Base-by-base conservation (phyloP, 495 filamentous ascomycete species). In the Bathelium albidoporum region DNA sequence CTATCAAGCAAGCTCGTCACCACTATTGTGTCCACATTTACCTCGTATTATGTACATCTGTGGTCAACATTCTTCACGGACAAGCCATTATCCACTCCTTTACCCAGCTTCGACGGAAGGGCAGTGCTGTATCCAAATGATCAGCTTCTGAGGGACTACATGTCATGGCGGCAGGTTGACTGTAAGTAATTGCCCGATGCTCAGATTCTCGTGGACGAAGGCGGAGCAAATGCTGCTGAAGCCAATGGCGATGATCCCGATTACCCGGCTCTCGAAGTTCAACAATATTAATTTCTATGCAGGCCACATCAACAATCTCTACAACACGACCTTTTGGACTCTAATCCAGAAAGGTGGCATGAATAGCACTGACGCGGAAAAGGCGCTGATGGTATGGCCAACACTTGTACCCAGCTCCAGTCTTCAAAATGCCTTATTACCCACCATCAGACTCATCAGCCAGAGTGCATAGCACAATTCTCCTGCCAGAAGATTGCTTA, bases 271-370 rank as follows among this genome's bases (percentile, higher is more conserved):
- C n/a, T n/a, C n/a, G n/a, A 29, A 11, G 20, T 2, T 26, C 29
- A 11, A 29, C 26, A 20, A 7, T 29, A 9, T 55, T 28, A 20
- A 55, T 20, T 20, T 7, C 9, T 10, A 28, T 20, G 1, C 64
- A 92, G 90, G 90, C 70, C 94, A 98, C 73, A 93, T 98, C 68
- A 98, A 98, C 74, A 98, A 98, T 71, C 80, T 97, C 18, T 97
- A 96, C 74, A 98, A 98, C 70, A 98, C 94, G 0, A 92, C 91
- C 0, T 97, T 97, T 71, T 97, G 94, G 94, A 80, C 86, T 0
- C 79, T 97, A 69, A 86, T 97, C 28, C 82, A 87, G 60, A 76
- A 83, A 45, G 92, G 91, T 0, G 88, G 86, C 0, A 82, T 94
- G 78, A 84, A 82, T 58, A 80, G 81, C 10, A 86, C 82, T 22